These are phyloP conservation scores for Myriosclerotinia scirpicola DNA, from an alignment of 2,329 filamentous ascomycete species.

Conservation along the genomic window DNA sequence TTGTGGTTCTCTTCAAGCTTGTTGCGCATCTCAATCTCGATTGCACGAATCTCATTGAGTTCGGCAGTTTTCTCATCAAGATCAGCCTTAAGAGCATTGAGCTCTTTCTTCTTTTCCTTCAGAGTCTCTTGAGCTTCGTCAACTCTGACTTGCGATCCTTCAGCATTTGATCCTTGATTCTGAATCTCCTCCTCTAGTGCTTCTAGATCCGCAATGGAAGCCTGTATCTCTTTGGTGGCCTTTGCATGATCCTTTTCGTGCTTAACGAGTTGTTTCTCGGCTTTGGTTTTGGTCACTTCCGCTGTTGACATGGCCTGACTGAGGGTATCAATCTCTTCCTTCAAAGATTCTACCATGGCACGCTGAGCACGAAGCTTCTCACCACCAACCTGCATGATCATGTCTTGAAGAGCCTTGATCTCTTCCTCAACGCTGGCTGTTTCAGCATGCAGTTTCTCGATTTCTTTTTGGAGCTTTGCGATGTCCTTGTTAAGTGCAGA, in stretches of 20 bases:
- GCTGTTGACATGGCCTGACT: constrained; percentile 81
- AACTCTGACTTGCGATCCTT: constrained; percentile 68
- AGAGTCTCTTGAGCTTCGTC: constrained; percentile 82
- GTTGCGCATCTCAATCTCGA: constrained; percentile 97
- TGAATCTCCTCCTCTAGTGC: constrained; percentile 76
- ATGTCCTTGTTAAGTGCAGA: constrained; percentile 76
- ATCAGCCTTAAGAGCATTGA: constrained; percentile 76
- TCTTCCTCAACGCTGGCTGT: constrained; percentile 90
- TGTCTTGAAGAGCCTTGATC: constrained; percentile 89
- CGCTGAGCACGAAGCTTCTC: constrained; percentile 89
- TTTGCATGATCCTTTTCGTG: constrained; percentile 80
- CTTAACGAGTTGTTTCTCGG: constrained; percentile 87
- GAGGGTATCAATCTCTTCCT: constrained; percentile 78
- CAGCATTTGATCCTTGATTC: constrained; percentile 73
- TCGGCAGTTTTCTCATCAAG: constrained; percentile 83
- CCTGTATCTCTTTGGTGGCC: constrained; percentile 75
- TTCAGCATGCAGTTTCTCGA: constrained; percentile 76
- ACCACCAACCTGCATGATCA: constrained; percentile 97
- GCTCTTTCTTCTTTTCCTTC: constrained; percentile 74
- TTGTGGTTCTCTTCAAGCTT: constrained; percentile 97
- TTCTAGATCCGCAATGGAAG: constrained; percentile 70
- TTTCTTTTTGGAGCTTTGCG: constrained; percentile 69
- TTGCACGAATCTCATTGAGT: constrained; percentile 82
- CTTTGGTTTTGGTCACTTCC: constrained; percentile 86
- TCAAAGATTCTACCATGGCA: constrained; percentile 83